phyloP scores from a whole-genome alignment of 2,329 filamentous ascomycete species.

The Aureobasidium sp. region DNA sequence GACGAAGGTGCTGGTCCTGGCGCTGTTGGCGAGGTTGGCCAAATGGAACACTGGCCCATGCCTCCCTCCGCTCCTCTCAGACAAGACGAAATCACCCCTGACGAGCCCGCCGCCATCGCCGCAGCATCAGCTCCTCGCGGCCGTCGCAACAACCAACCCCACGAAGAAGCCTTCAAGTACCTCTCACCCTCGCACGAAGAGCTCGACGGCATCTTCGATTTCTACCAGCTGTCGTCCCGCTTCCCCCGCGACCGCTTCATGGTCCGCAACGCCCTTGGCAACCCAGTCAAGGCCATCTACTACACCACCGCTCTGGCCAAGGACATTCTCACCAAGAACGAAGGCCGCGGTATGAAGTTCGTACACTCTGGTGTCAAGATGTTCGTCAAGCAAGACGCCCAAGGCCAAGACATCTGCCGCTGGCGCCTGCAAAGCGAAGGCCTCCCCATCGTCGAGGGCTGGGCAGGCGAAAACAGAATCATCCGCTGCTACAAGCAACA shows the following conservation, averaged over 20 bases:
- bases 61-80: constrained; percentile 16
- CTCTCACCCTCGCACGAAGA: constrained; percentile 65
- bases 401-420: constrained; percentile 73
- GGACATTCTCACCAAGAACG: constrained; percentile 78
- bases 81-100: constrained; percentile 10
- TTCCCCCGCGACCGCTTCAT: constrained; percentile 91
- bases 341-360: constrained; percentile 86
- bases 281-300: constrained; percentile 91
- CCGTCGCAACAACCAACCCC: constrained; percentile 36
- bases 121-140: constrained; percentile 14
- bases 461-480: constrained; percentile 70
- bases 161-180: constrained; percentile 94
- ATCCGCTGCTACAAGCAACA: constrained; percentile 67
- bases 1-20: constrained; percentile 18
- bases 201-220: constrained; percentile 66
- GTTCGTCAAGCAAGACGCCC: constrained; percentile 96
- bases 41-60: constrained; percentile 19
- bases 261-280: constrained; percentile 84
- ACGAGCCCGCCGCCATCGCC: constrained; percentile 15
- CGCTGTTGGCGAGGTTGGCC: constrained; percentile 14
- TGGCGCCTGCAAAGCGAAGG: constrained; percentile 97
- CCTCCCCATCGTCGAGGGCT: constrained; percentile 81
- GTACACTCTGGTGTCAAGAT: constrained; percentile 97
- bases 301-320: constrained; percentile 81
- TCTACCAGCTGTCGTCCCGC: constrained; percentile 74